Base-by-base conservation (phyloP, 1,284 basidiomycete genomes). In the Apiotrichum gamsii region DNA sequence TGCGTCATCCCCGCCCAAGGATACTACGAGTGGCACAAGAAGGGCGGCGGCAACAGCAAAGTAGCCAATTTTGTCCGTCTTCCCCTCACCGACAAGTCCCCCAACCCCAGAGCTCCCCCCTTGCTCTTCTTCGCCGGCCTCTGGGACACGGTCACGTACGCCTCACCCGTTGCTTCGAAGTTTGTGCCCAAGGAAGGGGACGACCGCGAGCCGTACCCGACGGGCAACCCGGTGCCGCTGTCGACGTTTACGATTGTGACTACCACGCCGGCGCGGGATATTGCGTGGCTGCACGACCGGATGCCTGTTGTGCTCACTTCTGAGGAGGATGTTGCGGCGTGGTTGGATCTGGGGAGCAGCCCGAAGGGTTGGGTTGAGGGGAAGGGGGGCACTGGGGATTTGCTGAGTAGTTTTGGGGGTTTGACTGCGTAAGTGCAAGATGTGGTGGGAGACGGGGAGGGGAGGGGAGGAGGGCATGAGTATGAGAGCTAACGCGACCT, bases 161-260 rank as follows among this genome's bases (percentile, higher is more conserved):
- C 43, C 58, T 50, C 56, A 10, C 53, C 49, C 25, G 57, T 56
- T 3, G 59, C 60, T 40, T 58, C 54, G 18, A 47, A 47, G 46
- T 60, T 53, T 20, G 52, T 45, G 39, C 49, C 58, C 8, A 40
- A 43, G 11, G 56, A 54, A n/a, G 55, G 43, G 21, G 63, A 65
- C 39, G 53, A 54, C 24, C 42, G 60, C 16, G 60, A 65, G 48
- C 60, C 66, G 9, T 70, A 65, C 32, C 62, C 64, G 8, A 61
- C 64, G 10, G 84, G 80, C 4, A 72, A 79, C 44, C 76, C 74
- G 0, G 70, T 81, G 38, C 79, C 82, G 0, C 72, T 88, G 1
- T 87, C 82, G 75, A 87, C 87, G 0, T 96, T 90, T 66, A 85
- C 87, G 0, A 88, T 97, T 47, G 81, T 96, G 39, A 97, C 93